Base-by-base conservation (phyloP, 495 filamentous ascomycete genomes). In the Trichoderma reesei region DNA sequence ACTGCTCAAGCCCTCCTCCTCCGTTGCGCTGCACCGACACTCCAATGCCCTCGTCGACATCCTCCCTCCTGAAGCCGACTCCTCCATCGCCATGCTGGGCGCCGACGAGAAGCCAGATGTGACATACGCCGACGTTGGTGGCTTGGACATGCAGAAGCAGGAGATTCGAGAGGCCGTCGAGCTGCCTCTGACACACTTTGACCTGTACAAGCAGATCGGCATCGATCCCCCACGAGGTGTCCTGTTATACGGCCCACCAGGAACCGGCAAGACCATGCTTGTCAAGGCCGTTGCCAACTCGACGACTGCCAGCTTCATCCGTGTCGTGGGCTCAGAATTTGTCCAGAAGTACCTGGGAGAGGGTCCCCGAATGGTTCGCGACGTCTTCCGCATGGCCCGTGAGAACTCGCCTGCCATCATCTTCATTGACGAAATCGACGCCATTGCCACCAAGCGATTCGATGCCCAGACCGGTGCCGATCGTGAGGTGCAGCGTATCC, bases 381-480 rank as follows among this genome's bases (percentile, higher is more conserved):
- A 98, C 73, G 95, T 98, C 26, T 98, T 98, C 85, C 85, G 95
- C 61, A 98, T 98, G 94, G 94, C 94, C 6, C 88, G 94, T 41
- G 94, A 98, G 79, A 98, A 98, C 78, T 91, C 92, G 0, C 94
- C 94, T 2, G 88, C 93, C 42, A 98, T 98, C 73, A 98, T 98
- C 75, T 98, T 98, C 82, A 98, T 98, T 74, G 94, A 98, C 74
- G 94, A 98, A 74, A 98, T 98, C 68, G 94, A 98, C 73, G 95
- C 94, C 64, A 98, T 98, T 73, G 94, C 94, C 46, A 98, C 94
- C 38, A 98, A 98, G 78, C 95, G 94, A 71, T 98, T 98, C 75
- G 94, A 98, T 71, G 94, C 95, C 46, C 94, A 97, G 75, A 97
- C 92, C 11, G 94, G 94, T 70, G 94, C 95, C 54, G 94, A 98